These are phyloP conservation scores for Talaromyces liani DNA, from an alignment of 495 filamentous ascomycete species.

Conservation along the genomic window DNA sequence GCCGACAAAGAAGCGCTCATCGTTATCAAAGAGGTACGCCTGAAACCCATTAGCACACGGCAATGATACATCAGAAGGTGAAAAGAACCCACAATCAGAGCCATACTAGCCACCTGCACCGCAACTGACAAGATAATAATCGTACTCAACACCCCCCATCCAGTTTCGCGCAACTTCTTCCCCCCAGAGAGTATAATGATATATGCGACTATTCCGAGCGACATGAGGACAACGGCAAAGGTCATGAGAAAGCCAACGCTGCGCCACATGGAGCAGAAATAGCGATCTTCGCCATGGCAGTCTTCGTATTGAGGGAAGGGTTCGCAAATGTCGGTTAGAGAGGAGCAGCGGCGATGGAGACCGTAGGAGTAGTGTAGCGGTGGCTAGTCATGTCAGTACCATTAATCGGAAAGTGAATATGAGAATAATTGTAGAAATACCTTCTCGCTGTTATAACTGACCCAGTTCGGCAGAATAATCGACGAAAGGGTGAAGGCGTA, in stretches of 20 bases:
- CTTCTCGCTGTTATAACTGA: conserved; percentile 60
- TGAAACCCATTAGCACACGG: conserved; percentile 20
- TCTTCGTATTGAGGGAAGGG: conserved; percentile 56
- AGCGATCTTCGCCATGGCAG: conserved; percentile 59
- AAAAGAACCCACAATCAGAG: conserved; percentile 61
- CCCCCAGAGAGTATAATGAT: conserved; percentile 68
- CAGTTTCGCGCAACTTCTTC: conserved; percentile 61
- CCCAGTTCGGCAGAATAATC: conserved; percentile 72
- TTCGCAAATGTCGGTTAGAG: conserved; percentile 47
- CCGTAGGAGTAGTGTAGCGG: conserved; percentile 61
- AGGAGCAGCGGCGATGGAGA: conserved; percentile 73
- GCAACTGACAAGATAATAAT: conserved; percentile 54
- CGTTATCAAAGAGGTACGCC: conserved; percentile 78
- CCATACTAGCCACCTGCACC: conserved; percentile 63
- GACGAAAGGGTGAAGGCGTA: conserved; percentile 68
- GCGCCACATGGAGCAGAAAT: conserved; percentile 91
- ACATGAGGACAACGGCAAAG: conserved; percentile 68
- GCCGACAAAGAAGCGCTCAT: conserved; percentile 77
- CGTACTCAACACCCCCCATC: conserved; percentile 66
- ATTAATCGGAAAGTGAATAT: not conserved
- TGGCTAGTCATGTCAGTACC: conserved; percentile 19
- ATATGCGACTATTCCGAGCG: conserved; percentile 67
- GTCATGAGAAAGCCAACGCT: conserved; percentile 80
- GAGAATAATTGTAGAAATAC: conserved; percentile 22
- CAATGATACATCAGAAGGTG: no score